phyloP scores from a whole-genome alignment of 306 rosid species.

The Citrullus amarus region DNA sequence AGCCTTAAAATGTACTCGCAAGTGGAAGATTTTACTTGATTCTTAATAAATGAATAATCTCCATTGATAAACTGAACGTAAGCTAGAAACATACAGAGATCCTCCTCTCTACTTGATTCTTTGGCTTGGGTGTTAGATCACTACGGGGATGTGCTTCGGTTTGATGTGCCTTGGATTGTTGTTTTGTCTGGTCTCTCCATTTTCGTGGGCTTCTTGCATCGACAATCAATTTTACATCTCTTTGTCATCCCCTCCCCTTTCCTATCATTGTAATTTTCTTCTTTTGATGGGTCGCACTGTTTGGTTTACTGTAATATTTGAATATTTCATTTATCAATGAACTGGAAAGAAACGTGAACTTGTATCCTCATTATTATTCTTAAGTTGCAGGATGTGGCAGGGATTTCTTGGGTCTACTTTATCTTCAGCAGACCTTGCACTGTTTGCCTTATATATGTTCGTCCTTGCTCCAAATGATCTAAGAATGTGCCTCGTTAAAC shows the following conservation, averaged over 20 bases:
- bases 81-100: not conserved
- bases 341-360: not conserved
- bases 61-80: not conserved
- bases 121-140: too few species aligned
- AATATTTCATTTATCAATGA: too few species aligned
- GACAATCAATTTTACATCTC: too few species aligned
- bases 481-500: constrained; percentile 76
- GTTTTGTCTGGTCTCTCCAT: too few species aligned
- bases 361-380: not conserved
- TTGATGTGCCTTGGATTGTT: too few species aligned
- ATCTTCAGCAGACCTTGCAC: constrained; percentile 62
- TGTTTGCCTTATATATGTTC: constrained; percentile 85
- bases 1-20: not conserved
- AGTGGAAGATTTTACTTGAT: not conserved
- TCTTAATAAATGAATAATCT: not conserved
- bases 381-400: constrained; percentile 82
- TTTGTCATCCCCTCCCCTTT: too few species aligned
- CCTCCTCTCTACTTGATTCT: too few species aligned
- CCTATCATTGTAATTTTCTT: too few species aligned
- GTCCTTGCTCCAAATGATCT: constrained; percentile 76
- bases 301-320: too few species aligned
- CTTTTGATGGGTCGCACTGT: too few species aligned
- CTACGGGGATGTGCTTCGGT: too few species aligned
- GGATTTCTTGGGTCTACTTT: constrained; percentile 94
- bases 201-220: too few species aligned